These are phyloP conservation scores for Microthlaspi erraticum DNA, from an alignment of 345 rosid genomes.

Conservation along the genomic window DNA sequence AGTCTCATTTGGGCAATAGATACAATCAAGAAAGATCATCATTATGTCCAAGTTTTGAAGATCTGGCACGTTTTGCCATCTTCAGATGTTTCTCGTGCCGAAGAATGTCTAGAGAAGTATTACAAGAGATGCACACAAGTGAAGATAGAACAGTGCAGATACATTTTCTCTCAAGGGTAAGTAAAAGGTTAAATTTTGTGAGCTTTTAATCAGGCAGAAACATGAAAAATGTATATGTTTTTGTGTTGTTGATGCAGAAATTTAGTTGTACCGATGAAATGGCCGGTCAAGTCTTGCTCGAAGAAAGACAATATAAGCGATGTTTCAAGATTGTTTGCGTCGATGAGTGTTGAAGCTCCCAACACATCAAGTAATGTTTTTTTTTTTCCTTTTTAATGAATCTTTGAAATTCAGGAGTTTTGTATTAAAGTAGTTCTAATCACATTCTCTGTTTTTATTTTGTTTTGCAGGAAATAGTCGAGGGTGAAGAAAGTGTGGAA, in stretches of 20 bases:
- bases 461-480: constrained; percentile 28
- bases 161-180: constrained; percentile 37
- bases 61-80: constrained; percentile 50
- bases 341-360: constrained; percentile 29
- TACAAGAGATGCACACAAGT: constrained; percentile 35
- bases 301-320: constrained; percentile 17
- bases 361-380: constrained; percentile 26
- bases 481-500: constrained; percentile 10
- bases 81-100: constrained; percentile 30
- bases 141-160: constrained; percentile 41
- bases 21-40: constrained; percentile 21
- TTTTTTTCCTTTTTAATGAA: no score
- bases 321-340: constrained; percentile 32
- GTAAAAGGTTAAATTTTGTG: not conserved
- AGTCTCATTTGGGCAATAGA: constrained; percentile 52
- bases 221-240: not conserved
- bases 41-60: constrained; percentile 46
- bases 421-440: not conserved
- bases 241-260: constrained; percentile 29
- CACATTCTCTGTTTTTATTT: not conserved
- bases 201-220: not conserved
- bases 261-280: constrained; percentile 42
- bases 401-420: not conserved
- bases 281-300: constrained; percentile 29
- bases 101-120: constrained; percentile 23